These are phyloP conservation scores for Sporothrix pallida DNA, from an alignment of 2,329 filamentous ascomycete genomes.

Conservation along the genomic window DNA sequence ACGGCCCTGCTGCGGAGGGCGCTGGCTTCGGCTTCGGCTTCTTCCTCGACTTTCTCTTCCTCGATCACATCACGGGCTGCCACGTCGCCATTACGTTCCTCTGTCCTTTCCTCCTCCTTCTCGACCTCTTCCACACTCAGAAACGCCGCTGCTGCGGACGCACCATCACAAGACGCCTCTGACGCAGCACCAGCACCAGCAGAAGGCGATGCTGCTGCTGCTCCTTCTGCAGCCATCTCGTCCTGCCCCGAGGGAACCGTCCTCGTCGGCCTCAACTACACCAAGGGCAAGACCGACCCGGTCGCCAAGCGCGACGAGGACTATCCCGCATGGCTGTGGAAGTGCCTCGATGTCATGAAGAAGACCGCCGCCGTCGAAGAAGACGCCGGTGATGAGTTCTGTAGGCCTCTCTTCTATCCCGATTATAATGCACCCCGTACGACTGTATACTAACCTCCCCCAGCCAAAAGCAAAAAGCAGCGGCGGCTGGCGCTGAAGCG, in stretches of 20 bases:
- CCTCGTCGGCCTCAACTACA: conserved; percentile 76
- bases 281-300: conserved; percentile 75
- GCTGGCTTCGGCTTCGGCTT: conserved; percentile 42
- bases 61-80: conserved; percentile 38
- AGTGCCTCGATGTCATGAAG: conserved; percentile 67
- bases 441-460: background rate
- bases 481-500: conserved; percentile 72
- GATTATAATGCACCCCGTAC: too few species aligned
- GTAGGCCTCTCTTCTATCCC: too few species aligned
- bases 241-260: conserved; percentile 71
- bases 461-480: conserved; percentile 85
- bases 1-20: conserved; percentile 60
- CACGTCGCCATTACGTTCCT: conserved; percentile 35
- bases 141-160: conserved; percentile 33
- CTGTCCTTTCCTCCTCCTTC: conserved; percentile 49
- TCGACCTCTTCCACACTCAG: conserved; percentile 39
- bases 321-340: conserved; percentile 84
- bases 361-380: conserved; percentile 54
- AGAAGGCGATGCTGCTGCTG: conserved; percentile 40
- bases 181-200: conserved; percentile 36
- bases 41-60: conserved; percentile 44
- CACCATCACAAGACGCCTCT: conserved; percentile 38
- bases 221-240: conserved; percentile 44
- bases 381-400: conserved; percentile 75
- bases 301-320: conserved; percentile 74